Evolutionary conservation across 805 yeast species (phyloP), one percentile per base, ranked within the genome.

Genomic region (Yamadazyma endophytica): DNA sequence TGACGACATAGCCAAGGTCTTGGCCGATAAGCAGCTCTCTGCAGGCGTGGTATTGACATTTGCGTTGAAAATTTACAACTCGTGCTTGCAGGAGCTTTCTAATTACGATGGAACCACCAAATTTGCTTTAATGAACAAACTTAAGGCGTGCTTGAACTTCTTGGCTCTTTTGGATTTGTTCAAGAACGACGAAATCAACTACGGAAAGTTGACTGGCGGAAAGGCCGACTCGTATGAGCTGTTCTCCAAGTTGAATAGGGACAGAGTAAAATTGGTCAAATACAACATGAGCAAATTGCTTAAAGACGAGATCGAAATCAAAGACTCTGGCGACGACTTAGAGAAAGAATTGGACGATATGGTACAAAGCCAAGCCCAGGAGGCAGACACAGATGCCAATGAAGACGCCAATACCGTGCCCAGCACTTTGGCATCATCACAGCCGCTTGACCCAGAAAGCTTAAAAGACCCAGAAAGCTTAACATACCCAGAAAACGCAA

Each of bases 1-100:
- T 31, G 72, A 59, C 5, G 50, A 61, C 13, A 44, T 75, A 3
- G 53, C 47, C 23, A 73, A 68, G 12, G 65, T 86, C 9, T 58
- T 89, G 13, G 58, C 57, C 17, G 85, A 82, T 43, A 78, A 77
- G 39, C 71, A 66, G 8, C 66, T 79, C 18, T 54, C 68, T 5
- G 31, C 50, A n/a, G 42, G 51, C 18, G 44, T 50, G 2, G 57
- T 58, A 13, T 38, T 58, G 35, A 34, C 52, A 14, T 65, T 65
- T 42, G 47, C 56, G 6, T 61, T 58, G 45, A 61, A 52, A 39
- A 40, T 65, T 17, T 62, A 52, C 45, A 60, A 59, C 39, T 44
- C 47, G 33, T 56, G 58, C 39, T 48, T 59, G 20, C 42, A 49
- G 17, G 50, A 43, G n/a, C 43, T 61, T 25, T 33, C 39, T 13